These are phyloP conservation scores for Phaeodactylum tricornutum DNA, from an alignment of 108 stramenopile species.

Conservation along the genomic window DNA sequence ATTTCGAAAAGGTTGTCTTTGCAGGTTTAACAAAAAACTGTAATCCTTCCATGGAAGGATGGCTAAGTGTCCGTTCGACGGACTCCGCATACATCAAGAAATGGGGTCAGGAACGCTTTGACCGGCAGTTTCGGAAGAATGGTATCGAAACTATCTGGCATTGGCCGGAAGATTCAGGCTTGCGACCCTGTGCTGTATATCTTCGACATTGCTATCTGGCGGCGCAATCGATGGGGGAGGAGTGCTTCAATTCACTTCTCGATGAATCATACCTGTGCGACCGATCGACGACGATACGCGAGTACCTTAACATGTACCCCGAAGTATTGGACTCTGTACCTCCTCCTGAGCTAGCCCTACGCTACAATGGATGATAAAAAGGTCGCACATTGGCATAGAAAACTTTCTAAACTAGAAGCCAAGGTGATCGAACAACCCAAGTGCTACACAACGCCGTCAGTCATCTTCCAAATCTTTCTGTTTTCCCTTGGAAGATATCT, in stretches of 20 bases:
- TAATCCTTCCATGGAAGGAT: conserved; percentile 13
- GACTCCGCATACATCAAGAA: conserved; percentile 50
- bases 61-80: conserved; percentile 54
- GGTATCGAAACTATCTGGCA: conserved; percentile 77
- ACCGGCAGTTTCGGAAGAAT: conserved; percentile 36
- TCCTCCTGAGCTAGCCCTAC: conserved; percentile 26
- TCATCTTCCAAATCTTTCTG: neutral
- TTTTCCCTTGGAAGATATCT: neutral
- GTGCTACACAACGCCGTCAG: neutral
- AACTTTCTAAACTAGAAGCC: too few relatives aligned
- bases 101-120: conserved; percentile 59
- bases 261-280: conserved; percentile 76
- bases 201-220: conserved; percentile 80
- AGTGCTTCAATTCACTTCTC: conserved; percentile 59
- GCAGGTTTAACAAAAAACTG: neutral
- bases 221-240: conserved; percentile 42
- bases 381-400: too few relatives aligned
- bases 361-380: conserved; percentile 60
- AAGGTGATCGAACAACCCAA: neutral
- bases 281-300: conserved; percentile 53
- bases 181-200: conserved; percentile 75
- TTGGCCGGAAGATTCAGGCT: conserved; percentile 50
- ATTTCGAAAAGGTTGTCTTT: conserved; percentile 32
- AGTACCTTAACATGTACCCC: conserved; percentile 49
- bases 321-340: conserved; percentile 34